Evolutionary conservation across 257 asterid genomes (phyloP).

Genomic region (Ajuga chamaepitys): DNA sequence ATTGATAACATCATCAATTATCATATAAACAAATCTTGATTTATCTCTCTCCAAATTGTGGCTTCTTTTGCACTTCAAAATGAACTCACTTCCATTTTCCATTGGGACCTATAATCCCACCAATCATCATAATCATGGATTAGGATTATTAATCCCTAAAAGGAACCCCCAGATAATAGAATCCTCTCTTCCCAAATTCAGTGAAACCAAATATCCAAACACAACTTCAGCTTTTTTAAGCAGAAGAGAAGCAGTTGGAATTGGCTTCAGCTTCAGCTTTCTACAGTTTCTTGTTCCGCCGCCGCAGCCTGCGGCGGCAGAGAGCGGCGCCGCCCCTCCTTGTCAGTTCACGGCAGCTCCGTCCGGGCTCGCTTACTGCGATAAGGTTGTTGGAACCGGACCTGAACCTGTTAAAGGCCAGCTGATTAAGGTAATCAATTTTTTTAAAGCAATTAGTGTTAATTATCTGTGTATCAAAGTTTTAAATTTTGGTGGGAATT

Average conservation of each 20-base stretch:
- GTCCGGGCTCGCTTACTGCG: conserved; percentile 47
- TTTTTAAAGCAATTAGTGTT: neutral
- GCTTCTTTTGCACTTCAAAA: conserved; percentile 11
- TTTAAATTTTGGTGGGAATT: neutral
- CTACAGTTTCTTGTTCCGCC: conserved; percentile 25
- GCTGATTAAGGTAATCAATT: conserved; percentile 34
- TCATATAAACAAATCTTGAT: neutral
- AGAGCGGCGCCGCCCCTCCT: conserved; percentile 1
- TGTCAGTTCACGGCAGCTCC: conserved; percentile 38
- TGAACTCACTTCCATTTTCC: conserved; percentile 34
- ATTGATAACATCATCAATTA: neutral
- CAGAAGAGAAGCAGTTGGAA: conserved; percentile 36
- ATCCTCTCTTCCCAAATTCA: conserved; percentile 16
- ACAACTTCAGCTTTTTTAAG: conserved; percentile 11
- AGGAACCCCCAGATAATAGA: neutral
- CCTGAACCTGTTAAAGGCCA: conserved; percentile 41
- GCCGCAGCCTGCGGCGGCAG: conserved; percentile 22
- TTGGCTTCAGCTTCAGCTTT: conserved; percentile 28
- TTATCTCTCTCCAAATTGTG: conserved; percentile 18
- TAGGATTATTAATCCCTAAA: neutral
- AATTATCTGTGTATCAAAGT: too few species aligned
- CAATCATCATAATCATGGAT: neutral
- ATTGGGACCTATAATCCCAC: conserved; percentile 22
- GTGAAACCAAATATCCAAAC: neutral
- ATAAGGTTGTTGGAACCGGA: conserved; percentile 39